Evolutionary conservation across 495 filamentous ascomycete genomes (phyloP).

Genomic region (Aspergillus nidulans): DNA sequence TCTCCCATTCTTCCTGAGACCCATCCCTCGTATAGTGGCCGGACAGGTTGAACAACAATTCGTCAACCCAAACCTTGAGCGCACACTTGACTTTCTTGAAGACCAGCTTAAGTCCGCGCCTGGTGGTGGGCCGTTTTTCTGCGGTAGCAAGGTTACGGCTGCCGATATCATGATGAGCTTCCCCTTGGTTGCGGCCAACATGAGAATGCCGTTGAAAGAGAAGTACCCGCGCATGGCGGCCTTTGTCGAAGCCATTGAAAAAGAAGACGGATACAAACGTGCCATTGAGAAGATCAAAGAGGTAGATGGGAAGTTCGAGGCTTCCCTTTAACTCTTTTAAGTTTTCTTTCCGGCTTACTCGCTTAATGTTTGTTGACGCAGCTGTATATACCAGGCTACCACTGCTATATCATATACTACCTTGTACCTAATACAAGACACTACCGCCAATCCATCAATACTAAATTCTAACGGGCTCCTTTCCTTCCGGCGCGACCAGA

Average conservation of each 20-base stretch:
- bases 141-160: conserved; percentile 64
- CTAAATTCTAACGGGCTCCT: conserved; percentile 34
- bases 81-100: conserved; percentile 70
- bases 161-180: conserved; percentile 82
- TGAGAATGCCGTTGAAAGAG: conserved; percentile 42
- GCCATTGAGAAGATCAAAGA: conserved; percentile 58
- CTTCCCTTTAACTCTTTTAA: conserved; percentile 26
- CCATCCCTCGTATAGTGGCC: conserved; percentile 63
- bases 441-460: background rate
- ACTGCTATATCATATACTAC: background rate
- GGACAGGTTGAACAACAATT: conserved; percentile 55
- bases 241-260: conserved; percentile 61
- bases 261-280: conserved; percentile 57
- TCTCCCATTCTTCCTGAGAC: conserved; percentile 81
- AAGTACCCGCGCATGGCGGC: conserved; percentile 57
- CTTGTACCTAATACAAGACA: background rate
- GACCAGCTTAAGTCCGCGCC: conserved; percentile 62
- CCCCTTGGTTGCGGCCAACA: conserved; percentile 55
- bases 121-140: conserved; percentile 60
- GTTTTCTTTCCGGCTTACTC: background rate
- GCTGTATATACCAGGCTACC: conserved; percentile 4
- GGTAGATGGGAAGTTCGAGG: conserved; percentile 53
- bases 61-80: conserved; percentile 58
- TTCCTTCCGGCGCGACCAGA: conserved; percentile 24
- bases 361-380: background rate